Evolutionary conservation across 768 basidiomycete species (phyloP).

Genomic region (Cystoderma amianthinum): DNA sequence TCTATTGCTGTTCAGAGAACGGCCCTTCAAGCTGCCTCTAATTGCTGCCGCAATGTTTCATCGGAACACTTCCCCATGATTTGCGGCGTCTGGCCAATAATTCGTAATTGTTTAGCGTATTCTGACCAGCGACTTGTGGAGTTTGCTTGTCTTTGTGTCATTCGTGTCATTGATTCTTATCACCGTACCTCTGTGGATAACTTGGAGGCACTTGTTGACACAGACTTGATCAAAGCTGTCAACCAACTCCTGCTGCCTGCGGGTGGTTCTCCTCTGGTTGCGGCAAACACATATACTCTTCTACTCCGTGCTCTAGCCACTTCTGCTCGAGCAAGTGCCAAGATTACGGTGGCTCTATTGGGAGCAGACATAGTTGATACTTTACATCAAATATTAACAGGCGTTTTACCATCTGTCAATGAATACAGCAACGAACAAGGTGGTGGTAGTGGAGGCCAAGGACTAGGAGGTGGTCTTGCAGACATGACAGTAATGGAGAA

Average conservation of each 20-base stretch:
- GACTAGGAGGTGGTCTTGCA: constrained; percentile 80
- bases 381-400: constrained; percentile 91
- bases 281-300: constrained; percentile 82
- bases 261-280: constrained; percentile 80
- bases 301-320: constrained; percentile 84
- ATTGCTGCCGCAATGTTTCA: constrained; percentile 91
- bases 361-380: constrained; percentile 93
- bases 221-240: constrained; percentile 72
- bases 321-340: constrained; percentile 82
- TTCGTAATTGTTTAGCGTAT: constrained; percentile 86
- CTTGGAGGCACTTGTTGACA: constrained; percentile 80
- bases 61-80: constrained; percentile 88
- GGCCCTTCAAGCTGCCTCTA: constrained; percentile 92
- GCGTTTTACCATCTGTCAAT: constrained; percentile 73
- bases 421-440: constrained; percentile 52
- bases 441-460: constrained; percentile 57
- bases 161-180: constrained; percentile 90
- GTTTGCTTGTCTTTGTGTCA: constrained; percentile 91
- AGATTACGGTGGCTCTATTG: constrained; percentile 77
- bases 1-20: constrained; percentile 96
- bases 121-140: constrained; percentile 97
- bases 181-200: constrained; percentile 79
- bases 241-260: constrained; percentile 82
- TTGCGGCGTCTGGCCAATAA: constrained; percentile 84
- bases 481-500: constrained; percentile 99